These are phyloP conservation scores for Zymoseptoria passerinii DNA, from an alignment of 2,329 filamentous ascomycete species.

Conservation along the genomic window DNA sequence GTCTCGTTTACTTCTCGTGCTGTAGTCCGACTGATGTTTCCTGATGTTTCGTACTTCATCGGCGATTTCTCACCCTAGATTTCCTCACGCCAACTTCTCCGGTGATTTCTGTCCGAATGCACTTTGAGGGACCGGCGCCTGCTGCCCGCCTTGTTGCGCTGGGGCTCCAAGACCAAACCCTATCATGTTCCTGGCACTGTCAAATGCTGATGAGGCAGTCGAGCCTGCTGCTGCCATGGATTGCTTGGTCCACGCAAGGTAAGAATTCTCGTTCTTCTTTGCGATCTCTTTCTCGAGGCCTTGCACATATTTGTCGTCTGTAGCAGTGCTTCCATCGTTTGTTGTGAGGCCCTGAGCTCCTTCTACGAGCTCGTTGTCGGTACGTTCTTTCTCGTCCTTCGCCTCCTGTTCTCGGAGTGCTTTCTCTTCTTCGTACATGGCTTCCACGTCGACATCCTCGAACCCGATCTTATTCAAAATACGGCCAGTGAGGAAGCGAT, in stretches of 20 bases:
- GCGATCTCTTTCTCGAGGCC: conserved; percentile 36
- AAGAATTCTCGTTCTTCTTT: conserved; percentile 38
- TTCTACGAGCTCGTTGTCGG: conserved; percentile 21
- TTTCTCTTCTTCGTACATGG: conserved; percentile 40
- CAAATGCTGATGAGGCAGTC: conserved; percentile 17
- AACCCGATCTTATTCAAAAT: conserved; percentile 47
- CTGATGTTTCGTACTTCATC: neutral
- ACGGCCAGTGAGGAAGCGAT: conserved; percentile 43
- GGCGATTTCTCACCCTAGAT: neutral
- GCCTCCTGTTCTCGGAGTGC: conserved; percentile 32
- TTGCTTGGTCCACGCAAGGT: conserved; percentile 36
- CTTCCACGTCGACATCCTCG: conserved; percentile 42
- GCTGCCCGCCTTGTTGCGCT: neutral
- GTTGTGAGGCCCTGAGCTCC: conserved; percentile 8
- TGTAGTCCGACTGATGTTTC: neutral
- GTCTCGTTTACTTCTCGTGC: neutral
- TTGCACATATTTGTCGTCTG: conserved; percentile 25
- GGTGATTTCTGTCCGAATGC: neutral
- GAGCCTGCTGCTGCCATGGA: conserved; percentile 31
- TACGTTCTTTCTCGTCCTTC: conserved; percentile 31
- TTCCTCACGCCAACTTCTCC: neutral
- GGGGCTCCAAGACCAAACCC: neutral
- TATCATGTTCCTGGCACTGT: conserved; percentile 9
- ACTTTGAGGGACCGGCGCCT: neutral
- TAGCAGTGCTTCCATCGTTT: conserved; percentile 23